Percentiles rank a stretch among this genome's conserved stretches.
Conservation (phyloP, 495 filamentous ascomycete species). For the Aspergillus avenaceus region DNA sequence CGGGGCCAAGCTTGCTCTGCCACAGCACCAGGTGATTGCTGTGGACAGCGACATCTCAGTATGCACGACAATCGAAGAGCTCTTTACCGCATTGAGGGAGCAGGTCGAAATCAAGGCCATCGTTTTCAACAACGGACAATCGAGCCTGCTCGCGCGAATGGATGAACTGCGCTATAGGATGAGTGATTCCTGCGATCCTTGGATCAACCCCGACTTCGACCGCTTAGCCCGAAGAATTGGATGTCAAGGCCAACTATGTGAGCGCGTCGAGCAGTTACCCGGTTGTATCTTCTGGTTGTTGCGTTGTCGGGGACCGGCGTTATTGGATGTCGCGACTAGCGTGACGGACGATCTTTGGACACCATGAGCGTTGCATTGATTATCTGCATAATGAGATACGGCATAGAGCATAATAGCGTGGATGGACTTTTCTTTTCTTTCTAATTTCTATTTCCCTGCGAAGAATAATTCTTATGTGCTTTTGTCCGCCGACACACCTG, state of each 20-base stretch:
- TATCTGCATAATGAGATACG: too few relatives aligned
- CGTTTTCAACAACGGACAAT: constrained; percentile 92
- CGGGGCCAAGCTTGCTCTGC: constrained; percentile 87
- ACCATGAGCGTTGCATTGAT: too few relatives aligned
- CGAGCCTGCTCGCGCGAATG: constrained; percentile 94
- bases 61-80: constrained; percentile 91
- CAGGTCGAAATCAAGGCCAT: constrained; percentile 91
- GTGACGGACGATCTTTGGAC: neutral
- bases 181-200: constrained; percentile 90
- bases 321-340: constrained; percentile 39
- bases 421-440: too few relatives aligned
- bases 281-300: constrained; percentile 66
- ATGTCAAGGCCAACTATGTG: constrained; percentile 52
- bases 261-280: constrained; percentile 57
- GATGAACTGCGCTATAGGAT: constrained; percentile 92
- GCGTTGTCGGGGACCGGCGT: constrained; percentile 55
- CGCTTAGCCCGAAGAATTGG: constrained; percentile 59
- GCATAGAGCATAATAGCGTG: too few relatives aligned
- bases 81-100: constrained; percentile 85
- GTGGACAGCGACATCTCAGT: constrained; percentile 96
- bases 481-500: too few relatives aligned
- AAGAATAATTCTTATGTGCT: too few relatives aligned
- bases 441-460: too few relatives aligned
- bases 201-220: constrained; percentile 68
- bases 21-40: constrained; percentile 83